Evolutionary conservation across 208 protist species (phyloP).

Genomic region (Phytomonas sp.): DNA sequence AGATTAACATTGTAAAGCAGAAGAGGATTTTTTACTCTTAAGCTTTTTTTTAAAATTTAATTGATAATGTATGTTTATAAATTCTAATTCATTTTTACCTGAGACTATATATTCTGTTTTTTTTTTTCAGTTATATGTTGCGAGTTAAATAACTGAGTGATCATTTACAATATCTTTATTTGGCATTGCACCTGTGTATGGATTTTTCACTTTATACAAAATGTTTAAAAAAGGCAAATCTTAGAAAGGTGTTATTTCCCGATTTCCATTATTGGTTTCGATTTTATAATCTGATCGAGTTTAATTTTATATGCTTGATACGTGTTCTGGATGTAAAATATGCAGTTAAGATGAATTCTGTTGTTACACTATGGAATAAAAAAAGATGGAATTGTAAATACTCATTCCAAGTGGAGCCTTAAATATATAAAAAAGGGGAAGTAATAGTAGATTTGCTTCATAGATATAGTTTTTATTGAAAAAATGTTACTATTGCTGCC

Average conservation of each 20-base stretch:
- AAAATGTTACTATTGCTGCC: constrained; percentile 6
- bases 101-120: not conserved
- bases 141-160: not conserved
- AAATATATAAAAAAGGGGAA: not conserved
- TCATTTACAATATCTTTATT: not conserved
- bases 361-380: not conserved
- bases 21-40: not conserved
- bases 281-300: not conserved
- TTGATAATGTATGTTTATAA: not conserved
- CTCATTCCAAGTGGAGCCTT: not conserved
- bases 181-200: not conserved
- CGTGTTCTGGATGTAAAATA: not conserved
- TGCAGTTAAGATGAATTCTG: not conserved
- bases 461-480: not conserved
- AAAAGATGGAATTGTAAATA: not conserved
- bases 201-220: not conserved
- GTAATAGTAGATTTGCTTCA: not conserved
- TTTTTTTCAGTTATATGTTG: constrained; percentile 17
- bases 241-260: not conserved
- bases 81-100: constrained; percentile 9
- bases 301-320: not conserved
- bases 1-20: not conserved
- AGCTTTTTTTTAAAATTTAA: constrained; percentile 11
- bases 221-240: not conserved
- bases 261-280: not conserved